Evolutionary conservation across 306 rosid species (phyloP).

Genomic region (Gillenia trifoliata): DNA sequence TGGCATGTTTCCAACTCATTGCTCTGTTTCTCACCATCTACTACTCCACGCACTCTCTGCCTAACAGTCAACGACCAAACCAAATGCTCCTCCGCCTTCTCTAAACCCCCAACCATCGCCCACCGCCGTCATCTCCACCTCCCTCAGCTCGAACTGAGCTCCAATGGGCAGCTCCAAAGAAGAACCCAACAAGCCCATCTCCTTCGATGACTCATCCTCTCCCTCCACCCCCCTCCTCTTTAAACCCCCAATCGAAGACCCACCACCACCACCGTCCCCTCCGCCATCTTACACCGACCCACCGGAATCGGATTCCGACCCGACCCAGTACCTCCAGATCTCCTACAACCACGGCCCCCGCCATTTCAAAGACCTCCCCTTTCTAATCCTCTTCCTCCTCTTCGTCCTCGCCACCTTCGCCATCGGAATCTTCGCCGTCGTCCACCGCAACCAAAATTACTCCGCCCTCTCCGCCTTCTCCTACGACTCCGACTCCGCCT

Average conservation of each 20-base stretch:
- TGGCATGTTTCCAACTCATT: neutral
- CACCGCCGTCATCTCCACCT: neutral
- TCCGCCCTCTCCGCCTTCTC: conserved; percentile 45
- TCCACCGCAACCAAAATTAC: conserved; percentile 50
- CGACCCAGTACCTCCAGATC: conserved; percentile 65
- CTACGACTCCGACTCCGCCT: conserved; percentile 44
- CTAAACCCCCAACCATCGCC: neutral
- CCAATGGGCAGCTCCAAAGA: conserved; percentile 52
- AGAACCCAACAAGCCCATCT: conserved; percentile 38
- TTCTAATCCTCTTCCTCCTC: conserved; percentile 64
- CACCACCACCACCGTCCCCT: conserved; percentile 21
- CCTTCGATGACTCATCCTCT: conserved; percentile 38
- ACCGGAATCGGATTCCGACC: conserved; percentile 56
- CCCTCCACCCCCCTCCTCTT: conserved; percentile 58
- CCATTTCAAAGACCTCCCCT: conserved; percentile 62
- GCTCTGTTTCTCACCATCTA: neutral
- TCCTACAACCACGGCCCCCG: conserved; percentile 65
- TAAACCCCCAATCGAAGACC: conserved; percentile 37
- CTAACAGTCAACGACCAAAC: conserved; percentile 22
- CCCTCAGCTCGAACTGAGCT: neutral
- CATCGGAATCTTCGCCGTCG: conserved; percentile 64
- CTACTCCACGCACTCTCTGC: neutral
- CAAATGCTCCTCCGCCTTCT: neutral
- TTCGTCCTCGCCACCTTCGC: conserved; percentile 58
- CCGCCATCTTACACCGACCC: conserved; percentile 20